A percentile compares a stretch with the other conserved stretches of the same genome.
Conservation (phyloP, 2,329 filamentous ascomycete species). For the Fusarium gaditjirri region DNA sequence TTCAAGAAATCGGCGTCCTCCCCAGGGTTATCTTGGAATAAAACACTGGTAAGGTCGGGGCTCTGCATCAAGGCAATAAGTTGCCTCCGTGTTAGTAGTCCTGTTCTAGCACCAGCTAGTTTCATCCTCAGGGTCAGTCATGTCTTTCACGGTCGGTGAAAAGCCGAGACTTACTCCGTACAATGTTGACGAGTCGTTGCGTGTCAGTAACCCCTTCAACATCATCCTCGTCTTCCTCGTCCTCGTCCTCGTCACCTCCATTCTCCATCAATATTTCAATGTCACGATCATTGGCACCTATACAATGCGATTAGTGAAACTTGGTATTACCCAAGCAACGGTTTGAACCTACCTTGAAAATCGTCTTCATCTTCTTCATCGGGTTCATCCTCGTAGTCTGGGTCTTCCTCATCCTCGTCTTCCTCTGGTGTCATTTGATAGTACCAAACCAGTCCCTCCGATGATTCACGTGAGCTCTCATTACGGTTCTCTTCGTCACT, state of each 20-base stretch:
- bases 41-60: slow-evolving; percentile 50
- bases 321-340: not conserved
- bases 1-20: slow-evolving; percentile 51
- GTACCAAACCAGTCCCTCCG: slow-evolving; percentile 22
- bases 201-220: slow-evolving; percentile 43
- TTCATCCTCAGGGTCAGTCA: slow-evolving; percentile 15
- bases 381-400: slow-evolving; percentile 43
- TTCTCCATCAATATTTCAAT: slow-evolving; percentile 35
- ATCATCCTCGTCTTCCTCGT: slow-evolving; percentile 39
- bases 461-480: slow-evolving; percentile 21
- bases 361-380: slow-evolving; percentile 43
- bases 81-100: slow-evolving; percentile 51
- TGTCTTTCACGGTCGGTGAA: not conserved
- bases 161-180: slow-evolving; percentile 43
- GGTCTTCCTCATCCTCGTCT: slow-evolving; percentile 49
- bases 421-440: slow-evolving; percentile 45
- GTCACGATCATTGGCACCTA: slow-evolving; percentile 26
- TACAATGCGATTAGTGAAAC: not conserved
- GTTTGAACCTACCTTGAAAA: slow-evolving; percentile 34
- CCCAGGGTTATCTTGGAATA: slow-evolving; percentile 53
- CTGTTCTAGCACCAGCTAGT: slow-evolving; percentile 42
- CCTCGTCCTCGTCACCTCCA: slow-evolving; percentile 35
- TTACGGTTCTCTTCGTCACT: slow-evolving; percentile 16
- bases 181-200: slow-evolving; percentile 47
- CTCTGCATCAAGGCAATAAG: slow-evolving; percentile 55